phyloP scores from a whole-genome alignment of 768 basidiomycete genomes.

The Lactarius pseudohatsudake region DNA sequence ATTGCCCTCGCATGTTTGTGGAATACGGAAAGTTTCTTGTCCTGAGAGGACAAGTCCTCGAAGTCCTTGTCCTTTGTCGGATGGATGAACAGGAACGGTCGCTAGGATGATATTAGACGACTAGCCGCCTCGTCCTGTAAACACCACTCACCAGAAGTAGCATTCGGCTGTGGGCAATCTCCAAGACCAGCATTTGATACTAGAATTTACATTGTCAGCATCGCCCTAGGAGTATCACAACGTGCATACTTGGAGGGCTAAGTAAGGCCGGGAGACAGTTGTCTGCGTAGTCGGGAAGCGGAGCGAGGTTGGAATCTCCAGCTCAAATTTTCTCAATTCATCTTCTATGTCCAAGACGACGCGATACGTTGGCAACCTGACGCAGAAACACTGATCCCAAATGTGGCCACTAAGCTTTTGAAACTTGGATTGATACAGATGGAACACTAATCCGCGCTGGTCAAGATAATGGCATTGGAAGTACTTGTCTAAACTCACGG shows the following conservation, averaged over 20 bases:
- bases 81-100: conserved; percentile 29
- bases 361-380: conserved; percentile 29
- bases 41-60: conserved; percentile 15
- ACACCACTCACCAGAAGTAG: conserved; percentile 24
- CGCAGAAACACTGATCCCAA: conserved; percentile 32
- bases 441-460: conserved; percentile 21
- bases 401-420: conserved; percentile 25
- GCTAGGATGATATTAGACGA: conserved; percentile 12
- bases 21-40: conserved; percentile 23
- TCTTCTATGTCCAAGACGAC: conserved; percentile 30
- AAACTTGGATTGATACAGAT: conserved; percentile 22
- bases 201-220: conserved; percentile 10
- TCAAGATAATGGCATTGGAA: neutral
- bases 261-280: conserved; percentile 27
- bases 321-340: conserved; percentile 29
- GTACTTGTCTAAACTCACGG: conserved; percentile 16
- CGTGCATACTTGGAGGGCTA: conserved; percentile 25
- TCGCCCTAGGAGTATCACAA: neutral
- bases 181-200: conserved; percentile 24
- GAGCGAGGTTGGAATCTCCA: conserved; percentile 29
- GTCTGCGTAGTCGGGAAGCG: conserved; percentile 27
- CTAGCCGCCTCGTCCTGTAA: neutral
- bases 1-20: conserved; percentile 25
- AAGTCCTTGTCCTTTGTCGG: conserved; percentile 23
- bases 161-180: conserved; percentile 20